Base-by-base conservation (phyloP, 176 grass and related monocot genomes). In the Lolium multiflorum region DNA sequence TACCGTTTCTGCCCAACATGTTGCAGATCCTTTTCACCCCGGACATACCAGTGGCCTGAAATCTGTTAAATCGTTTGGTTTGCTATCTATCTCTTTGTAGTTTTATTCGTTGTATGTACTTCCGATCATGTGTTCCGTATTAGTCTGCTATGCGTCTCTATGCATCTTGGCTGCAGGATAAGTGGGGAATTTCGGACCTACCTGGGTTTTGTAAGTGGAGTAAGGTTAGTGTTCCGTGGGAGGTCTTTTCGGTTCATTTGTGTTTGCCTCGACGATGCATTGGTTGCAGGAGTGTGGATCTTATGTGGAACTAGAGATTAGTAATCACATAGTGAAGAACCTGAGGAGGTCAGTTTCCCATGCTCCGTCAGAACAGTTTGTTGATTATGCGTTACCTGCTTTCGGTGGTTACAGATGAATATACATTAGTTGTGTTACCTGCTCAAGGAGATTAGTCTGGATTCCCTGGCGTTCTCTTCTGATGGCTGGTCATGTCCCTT, bases 321-420 rank as follows among this genome's bases (percentile, higher is more conserved):
- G 12, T 28, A 28, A 43, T 41, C 77, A 1, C 60, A 65, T 74
- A 10, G 56, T 10, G 3, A 80, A 54, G 69, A 38, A 68, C 15
- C 25, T 2, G 65, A 68, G 65, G 31, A 89, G 87, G 87, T 89
- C 75, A 89, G 87, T 89, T 4, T 56, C 28, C 48, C 16, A 55
- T 73, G 24, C 17, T n/a, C n/a, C 24, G 47, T 84, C 57, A 49
- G 67, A 25, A 62, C 37, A 60, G 48, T 59, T 16, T n/a, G 25
- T 72, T 79, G 26, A 75, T 43, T 43, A 1, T 35, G 71, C 16
- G 74, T 83, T 75, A 83, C 41, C 8, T 78, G 20, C 72, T 64
- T 49, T 71, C 43, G 25, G 62, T 83, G 81, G 16, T 83, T 83
- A 71, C 74, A 71, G 73, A 43, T 43, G 16, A 56, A 56, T 20